These are phyloP conservation scores for Boletus subcaerulescens DNA, from an alignment of 768 basidiomycete genomes.

Conservation along the genomic window DNA sequence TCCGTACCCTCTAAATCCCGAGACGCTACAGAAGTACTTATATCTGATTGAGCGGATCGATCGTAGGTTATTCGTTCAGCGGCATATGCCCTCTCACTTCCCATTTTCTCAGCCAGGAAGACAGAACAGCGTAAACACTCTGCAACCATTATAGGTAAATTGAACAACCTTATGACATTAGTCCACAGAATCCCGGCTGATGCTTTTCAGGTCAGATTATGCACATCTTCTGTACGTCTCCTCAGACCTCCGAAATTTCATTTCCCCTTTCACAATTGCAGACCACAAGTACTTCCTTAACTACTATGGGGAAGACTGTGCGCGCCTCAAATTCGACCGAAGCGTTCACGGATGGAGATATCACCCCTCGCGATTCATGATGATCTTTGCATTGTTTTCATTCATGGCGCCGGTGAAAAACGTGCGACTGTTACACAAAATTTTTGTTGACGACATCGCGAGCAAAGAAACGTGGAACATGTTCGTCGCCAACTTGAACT, in stretches of 20 bases:
- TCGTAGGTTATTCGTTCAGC: constrained; percentile 11
- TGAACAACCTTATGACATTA: neutral
- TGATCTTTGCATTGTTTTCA: constrained; percentile 36
- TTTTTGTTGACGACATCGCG: constrained; percentile 48
- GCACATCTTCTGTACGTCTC: constrained; percentile 25
- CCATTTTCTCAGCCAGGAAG: constrained; percentile 9
- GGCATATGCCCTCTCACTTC: neutral
- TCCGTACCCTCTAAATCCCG: constrained; percentile 17
- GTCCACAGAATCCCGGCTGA: constrained; percentile 4
- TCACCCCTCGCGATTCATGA: constrained; percentile 37
- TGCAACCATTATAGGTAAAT: constrained; percentile 21
- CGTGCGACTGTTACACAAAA: constrained; percentile 41
- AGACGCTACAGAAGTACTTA: constrained; percentile 22
- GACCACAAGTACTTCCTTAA: constrained; percentile 38
- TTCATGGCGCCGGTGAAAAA: constrained; percentile 52
- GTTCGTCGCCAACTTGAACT: constrained; percentile 42
- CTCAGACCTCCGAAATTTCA: neutral
- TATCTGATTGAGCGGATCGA: constrained; percentile 26
- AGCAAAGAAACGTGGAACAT: constrained; percentile 41
- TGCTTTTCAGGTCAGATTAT: constrained; percentile 28
- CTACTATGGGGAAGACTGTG: constrained; percentile 42
- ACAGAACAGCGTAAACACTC: constrained; percentile 11
- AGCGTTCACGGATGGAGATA: constrained; percentile 29
- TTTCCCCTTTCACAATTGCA: constrained; percentile 15
- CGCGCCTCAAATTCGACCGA: constrained; percentile 37